Evolutionary conservation across 257 asterid species (phyloP).

Genomic region (Solanum chmielewskii): DNA sequence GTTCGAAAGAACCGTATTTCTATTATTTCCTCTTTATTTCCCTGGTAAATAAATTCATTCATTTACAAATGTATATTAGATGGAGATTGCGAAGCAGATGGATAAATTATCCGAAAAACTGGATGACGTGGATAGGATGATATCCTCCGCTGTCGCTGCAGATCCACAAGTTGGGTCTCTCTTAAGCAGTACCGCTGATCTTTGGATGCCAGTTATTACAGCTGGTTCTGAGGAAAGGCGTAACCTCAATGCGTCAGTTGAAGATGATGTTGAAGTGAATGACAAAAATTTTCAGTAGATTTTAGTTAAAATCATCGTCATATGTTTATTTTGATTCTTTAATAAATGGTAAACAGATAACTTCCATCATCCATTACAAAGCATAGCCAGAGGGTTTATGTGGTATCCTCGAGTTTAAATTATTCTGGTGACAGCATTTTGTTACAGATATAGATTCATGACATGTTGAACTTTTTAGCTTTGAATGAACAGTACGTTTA

Average conservation of each 20-base stretch:
- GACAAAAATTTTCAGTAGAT: conserved; percentile 27
- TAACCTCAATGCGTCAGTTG: conserved; percentile 30
- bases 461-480: background rate
- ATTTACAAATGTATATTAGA: conserved; percentile 18
- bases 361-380: background rate
- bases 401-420: background rate
- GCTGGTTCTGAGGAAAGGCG: conserved; percentile 80
- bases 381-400: background rate
- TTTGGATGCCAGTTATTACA: conserved; percentile 92
- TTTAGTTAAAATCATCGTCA: background rate
- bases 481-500: background rate
- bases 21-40: background rate
- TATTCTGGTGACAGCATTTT: background rate
- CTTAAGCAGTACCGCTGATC: conserved; percentile 71
- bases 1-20: background rate
- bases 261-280: conserved; percentile 25
- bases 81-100: conserved; percentile 78
- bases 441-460: background rate
- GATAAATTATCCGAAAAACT: conserved; percentile 74
- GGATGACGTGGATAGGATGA: conserved; percentile 68
- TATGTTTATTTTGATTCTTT: background rate
- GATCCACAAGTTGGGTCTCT: conserved; percentile 70
- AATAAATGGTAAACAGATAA: background rate
- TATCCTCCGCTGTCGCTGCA: conserved; percentile 64
- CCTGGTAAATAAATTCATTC: background rate